phyloP scores from a whole-genome alignment of 768 basidiomycete species.

The Hericium erinaceus region DNA sequence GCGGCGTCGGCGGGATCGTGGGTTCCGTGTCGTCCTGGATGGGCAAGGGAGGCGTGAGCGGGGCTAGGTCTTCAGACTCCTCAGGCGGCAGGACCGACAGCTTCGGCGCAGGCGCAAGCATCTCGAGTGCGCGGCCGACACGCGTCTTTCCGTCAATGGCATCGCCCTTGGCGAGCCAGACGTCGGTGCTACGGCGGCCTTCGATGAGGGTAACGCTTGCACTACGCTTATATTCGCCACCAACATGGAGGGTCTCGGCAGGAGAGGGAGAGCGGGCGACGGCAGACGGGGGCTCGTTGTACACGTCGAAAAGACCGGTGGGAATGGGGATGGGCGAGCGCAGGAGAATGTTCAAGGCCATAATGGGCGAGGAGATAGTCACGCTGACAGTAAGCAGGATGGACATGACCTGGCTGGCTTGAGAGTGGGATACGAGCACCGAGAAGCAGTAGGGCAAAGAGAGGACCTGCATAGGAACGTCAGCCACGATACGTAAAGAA shows the following conservation, averaged over 20 bases:
- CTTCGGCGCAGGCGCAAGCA: constrained; percentile 55
- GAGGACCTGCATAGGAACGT: constrained; percentile 33
- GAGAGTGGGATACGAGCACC: constrained; percentile 31
- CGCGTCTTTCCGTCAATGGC: constrained; percentile 59
- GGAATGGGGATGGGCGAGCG: constrained; percentile 61
- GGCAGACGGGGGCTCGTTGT: constrained; percentile 31
- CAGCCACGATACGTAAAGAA: neutral
- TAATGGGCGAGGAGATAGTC: constrained; percentile 57
- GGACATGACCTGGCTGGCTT: constrained; percentile 30
- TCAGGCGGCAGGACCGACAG: constrained; percentile 57
- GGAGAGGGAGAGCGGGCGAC: constrained; percentile 37
- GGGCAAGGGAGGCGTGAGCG: constrained; percentile 48
- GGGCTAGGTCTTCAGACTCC: constrained; percentile 32
- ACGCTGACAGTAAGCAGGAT: constrained; percentile 54
- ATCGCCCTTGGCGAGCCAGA: constrained; percentile 68
- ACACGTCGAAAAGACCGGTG: constrained; percentile 50
- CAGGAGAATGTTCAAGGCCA: constrained; percentile 52
- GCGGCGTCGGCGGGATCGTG: constrained; percentile 38
- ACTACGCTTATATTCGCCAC: constrained; percentile 55
- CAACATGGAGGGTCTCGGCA: constrained; percentile 32
- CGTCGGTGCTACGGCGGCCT: constrained; percentile 61
- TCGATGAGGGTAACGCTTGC: constrained; percentile 57
- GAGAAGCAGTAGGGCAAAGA: constrained; percentile 52
- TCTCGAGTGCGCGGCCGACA: constrained; percentile 50
- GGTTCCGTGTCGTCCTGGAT: constrained; percentile 38